A percentile compares a stretch with the other conserved stretches of the same genome.
Evolutionary conservation across 169 alveolate genomes (phyloP).

Genomic region (Plasmodium malariae): DNA sequence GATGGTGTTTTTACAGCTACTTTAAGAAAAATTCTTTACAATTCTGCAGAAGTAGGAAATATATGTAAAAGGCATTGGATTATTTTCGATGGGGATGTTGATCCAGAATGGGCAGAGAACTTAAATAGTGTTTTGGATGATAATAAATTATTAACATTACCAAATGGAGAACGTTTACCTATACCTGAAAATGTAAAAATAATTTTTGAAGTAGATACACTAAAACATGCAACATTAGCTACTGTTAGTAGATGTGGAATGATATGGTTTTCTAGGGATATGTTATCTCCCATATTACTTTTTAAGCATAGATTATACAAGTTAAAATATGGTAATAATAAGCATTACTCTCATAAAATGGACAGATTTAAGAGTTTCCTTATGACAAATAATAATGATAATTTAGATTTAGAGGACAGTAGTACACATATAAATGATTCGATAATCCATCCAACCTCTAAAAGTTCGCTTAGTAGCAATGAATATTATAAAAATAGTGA

Average conservation of each 20-base stretch:
- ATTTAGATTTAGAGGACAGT: background rate
- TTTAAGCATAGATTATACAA: conserved; percentile 90
- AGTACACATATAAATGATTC: conserved; percentile 6
- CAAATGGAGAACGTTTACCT: conserved; percentile 97
- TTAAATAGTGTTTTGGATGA: conserved; percentile 99
- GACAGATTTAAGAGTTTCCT: conserved; percentile 35
- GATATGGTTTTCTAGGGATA: conserved; percentile 97
- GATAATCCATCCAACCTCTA: conserved; percentile 1
- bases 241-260: conserved; percentile 99
- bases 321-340: conserved; percentile 89
- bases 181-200: conserved; percentile 91
- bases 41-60: conserved; percentile 71
- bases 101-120: conserved; percentile 99
- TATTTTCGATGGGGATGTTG: conserved; percentile 99
- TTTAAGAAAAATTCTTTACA: conserved; percentile 81
- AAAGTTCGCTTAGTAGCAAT: background rate
- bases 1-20: conserved; percentile 98
- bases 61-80: conserved; percentile 95
- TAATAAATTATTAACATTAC: conserved; percentile 96
- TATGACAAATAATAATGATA: background rate
- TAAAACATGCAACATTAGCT: conserved; percentile 98
- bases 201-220: conserved; percentile 94
- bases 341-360: conserved; percentile 80
- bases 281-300: conserved; percentile 82
- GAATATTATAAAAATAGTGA: conserved; percentile 1